phyloP scores from a whole-genome alignment of 805 yeast species.

The Blastobotrys peoriensis region DNA sequence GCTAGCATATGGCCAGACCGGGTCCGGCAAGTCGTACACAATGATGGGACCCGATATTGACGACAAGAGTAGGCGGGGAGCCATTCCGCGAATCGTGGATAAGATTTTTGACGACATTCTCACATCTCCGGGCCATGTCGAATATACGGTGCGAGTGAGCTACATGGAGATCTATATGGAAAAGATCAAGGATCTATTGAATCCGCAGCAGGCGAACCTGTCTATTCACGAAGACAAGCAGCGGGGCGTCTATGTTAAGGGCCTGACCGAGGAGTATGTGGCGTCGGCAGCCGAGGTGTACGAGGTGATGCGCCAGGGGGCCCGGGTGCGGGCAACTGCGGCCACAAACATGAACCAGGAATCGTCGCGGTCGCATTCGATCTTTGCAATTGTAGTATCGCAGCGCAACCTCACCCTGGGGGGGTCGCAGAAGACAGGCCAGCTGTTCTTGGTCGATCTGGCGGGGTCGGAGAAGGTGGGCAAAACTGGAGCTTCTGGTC shows the following conservation, averaged over 20 bases:
- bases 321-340: constrained; percentile 47
- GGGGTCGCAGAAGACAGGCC: constrained; percentile 56
- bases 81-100: constrained; percentile 67
- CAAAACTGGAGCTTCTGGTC: constrained; percentile 72
- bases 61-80: constrained; percentile 46
- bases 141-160: constrained; percentile 62
- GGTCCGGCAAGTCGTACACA: constrained; percentile 70
- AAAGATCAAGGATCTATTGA: constrained; percentile 61
- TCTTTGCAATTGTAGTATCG: constrained; percentile 61
- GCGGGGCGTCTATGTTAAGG: constrained; percentile 65
- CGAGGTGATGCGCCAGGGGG: constrained; percentile 53
- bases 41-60: constrained; percentile 57
- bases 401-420: constrained; percentile 47
- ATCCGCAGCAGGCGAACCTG: constrained; percentile 36
- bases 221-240: constrained; percentile 58
- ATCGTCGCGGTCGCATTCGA: constrained; percentile 76
- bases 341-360: constrained; percentile 66
- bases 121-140: constrained; percentile 44
- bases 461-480: constrained; percentile 83
- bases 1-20: constrained; percentile 74
- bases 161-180: constrained; percentile 82
- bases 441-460: constrained; percentile 69
- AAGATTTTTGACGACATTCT: constrained; percentile 53
- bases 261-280: constrained; percentile 59
- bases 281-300: constrained; percentile 53